phyloP scores from a whole-genome alignment of 2,329 filamentous ascomycete species.

The Nemania sp. region DNA sequence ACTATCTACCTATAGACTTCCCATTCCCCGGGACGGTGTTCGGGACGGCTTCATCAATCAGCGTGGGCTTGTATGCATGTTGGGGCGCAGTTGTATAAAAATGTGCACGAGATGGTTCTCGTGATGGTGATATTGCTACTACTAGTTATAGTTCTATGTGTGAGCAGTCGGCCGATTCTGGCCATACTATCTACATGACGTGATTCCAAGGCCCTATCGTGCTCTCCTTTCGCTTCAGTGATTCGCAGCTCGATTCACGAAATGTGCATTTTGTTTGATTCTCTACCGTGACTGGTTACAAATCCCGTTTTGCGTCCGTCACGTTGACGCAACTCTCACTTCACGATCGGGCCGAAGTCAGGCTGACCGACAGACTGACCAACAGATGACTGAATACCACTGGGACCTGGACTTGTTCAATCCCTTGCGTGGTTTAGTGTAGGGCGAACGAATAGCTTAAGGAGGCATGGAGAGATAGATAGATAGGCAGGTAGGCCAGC shows the following conservation, averaged over 20 bases:
- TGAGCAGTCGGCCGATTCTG: background rate
- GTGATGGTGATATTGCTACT: background rate
- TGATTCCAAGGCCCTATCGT: background rate
- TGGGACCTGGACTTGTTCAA: background rate
- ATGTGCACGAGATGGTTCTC: conserved; percentile 6
- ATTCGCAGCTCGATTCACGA: background rate
- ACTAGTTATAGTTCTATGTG: background rate
- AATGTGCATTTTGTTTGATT: background rate
- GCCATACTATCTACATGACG: background rate
- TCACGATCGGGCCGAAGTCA: background rate
- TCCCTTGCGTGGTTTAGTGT: background rate
- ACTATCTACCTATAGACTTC: conserved; percentile 6
- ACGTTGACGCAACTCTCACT: background rate
- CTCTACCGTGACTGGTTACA: too few relatives aligned
- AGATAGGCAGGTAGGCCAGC: background rate
- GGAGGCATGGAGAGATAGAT: background rate
- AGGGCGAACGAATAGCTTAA: background rate
- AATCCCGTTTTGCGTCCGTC: background rate
- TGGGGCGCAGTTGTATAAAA: conserved; percentile 23
- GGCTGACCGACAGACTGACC: too few relatives aligned
- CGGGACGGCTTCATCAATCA: conserved; percentile 2
- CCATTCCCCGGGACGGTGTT: conserved; percentile 19
- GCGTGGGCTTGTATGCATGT: conserved; percentile 10
- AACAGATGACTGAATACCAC: background rate
- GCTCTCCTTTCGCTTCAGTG: background rate